A percentile compares a stretch with the other conserved stretches of the same genome.
phyloP scores from a whole-genome alignment of 2,329 filamentous ascomycete species.

The Alternaria tenuissima region DNA sequence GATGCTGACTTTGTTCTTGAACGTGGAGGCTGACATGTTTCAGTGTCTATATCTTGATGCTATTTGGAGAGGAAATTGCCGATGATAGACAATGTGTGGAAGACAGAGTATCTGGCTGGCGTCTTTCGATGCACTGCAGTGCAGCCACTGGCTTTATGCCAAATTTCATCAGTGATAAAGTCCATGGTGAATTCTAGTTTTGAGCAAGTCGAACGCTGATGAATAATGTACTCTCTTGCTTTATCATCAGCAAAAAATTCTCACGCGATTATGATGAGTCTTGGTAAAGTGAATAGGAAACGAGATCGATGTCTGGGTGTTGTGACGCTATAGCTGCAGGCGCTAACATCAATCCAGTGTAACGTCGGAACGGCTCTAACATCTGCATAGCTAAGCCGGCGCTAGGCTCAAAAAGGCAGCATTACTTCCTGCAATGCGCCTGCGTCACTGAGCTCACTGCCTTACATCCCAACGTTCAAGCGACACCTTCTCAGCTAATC shows the following conservation, averaged over 20 bases:
- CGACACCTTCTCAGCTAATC: not conserved
- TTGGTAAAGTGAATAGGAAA: not conserved
- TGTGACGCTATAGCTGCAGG: not conserved
- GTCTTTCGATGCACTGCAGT: not conserved
- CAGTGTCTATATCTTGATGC: accelerated
- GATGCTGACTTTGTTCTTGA: slow-evolving; percentile 43
- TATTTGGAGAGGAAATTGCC: not conserved
- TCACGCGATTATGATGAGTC: not conserved
- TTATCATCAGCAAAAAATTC: not conserved
- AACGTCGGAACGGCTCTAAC: not conserved
- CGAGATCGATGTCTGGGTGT: not conserved
- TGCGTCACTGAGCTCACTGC: not conserved
- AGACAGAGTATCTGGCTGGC: not conserved
- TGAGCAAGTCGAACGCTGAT: not conserved
- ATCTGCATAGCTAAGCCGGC: not conserved
- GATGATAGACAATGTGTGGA: not conserved
- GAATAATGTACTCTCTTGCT: not conserved
- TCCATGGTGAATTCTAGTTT: not conserved
- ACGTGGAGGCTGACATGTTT: slow-evolving; percentile 3
- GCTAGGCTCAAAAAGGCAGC: not conserved
- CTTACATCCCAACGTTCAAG: not conserved
- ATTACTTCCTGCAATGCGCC: not conserved
- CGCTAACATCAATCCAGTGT: not conserved
- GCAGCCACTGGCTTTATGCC: not conserved
- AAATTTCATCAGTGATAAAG: not conserved